Base-by-base conservation (phyloP, 495 filamentous ascomycete species). In the Trichoderma virens region DNA sequence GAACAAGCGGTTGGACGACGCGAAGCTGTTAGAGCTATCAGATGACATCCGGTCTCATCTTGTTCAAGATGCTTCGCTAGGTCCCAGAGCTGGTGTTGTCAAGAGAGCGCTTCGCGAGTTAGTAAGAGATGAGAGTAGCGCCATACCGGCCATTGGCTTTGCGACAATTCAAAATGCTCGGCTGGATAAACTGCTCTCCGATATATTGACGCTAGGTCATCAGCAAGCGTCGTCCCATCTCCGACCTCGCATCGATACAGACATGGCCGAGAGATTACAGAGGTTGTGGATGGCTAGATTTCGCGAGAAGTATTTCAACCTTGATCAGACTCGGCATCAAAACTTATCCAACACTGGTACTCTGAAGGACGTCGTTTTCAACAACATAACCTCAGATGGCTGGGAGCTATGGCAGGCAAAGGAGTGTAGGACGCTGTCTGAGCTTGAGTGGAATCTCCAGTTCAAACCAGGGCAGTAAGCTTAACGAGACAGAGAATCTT, bases 151-250 rank as follows among this genome's bases (percentile, higher is more conserved):
- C 23, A 41, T 76, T 3, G 65, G 72, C 14, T 68, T 75, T 27
- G 68, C 71, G 38, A 71, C 70, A 1, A 72, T 80, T 61, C 73
- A 72, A 64, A 31, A 67, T n/a, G 74, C 79, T 25, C 76, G 71
- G 4, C 73, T 80, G 0, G 79, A 81, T 64, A 79, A 76, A 67
- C 43, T 81, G 38, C 59, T 81, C 0, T 66, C 66, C 18, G 75
- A 78, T 16, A 67, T 80, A 3, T 62, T 73, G 5, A 64, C 68
- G 27, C 68, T 65, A 54, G 67, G 64, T 0, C 62, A 70, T 39
- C 63, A 63, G 9, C 62, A 60, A 5, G 41, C 62, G 6, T 47
- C 62, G 4, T 23, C 68, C 6, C 61, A 68, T n/a, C 62, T 67
- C 0, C 67, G 66, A 47, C 64, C 67, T 41, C 64, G 67, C 31